A percentile compares a stretch with the other conserved stretches of the same genome.
Evolutionary conservation across 495 filamentous ascomycete genomes (phyloP).

Genomic region (Hyaloscypha hepaticicola): DNA sequence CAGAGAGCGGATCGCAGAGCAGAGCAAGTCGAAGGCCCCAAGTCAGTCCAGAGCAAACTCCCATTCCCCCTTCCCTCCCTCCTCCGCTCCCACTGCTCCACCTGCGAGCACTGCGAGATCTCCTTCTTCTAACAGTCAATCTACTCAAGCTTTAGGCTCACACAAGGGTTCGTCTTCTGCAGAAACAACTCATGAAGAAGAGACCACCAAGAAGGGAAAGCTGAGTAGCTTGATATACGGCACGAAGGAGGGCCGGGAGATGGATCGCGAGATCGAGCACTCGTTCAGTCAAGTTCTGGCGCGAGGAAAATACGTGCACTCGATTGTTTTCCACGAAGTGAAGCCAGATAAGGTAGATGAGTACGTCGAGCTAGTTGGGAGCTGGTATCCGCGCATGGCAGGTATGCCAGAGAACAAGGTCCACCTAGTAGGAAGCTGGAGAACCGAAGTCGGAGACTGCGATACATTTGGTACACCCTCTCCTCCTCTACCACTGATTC

Average conservation of each 20-base stretch:
- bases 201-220: conserved; percentile 47
- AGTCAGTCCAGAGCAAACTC: conserved; percentile 61
- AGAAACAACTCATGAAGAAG: conserved; percentile 44
- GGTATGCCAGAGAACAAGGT: conserved; percentile 80
- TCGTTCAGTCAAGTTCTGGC: conserved; percentile 93
- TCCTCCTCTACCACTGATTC: background rate
- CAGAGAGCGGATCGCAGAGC: conserved; percentile 74
- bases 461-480: conserved; percentile 82
- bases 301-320: conserved; percentile 96
- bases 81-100: conserved; percentile 52
- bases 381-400: conserved; percentile 90
- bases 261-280: conserved; percentile 92
- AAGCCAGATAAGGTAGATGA: conserved; percentile 95
- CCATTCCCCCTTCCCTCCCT: conserved; percentile 29
- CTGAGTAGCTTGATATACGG: conserved; percentile 84
- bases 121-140: conserved; percentile 36
- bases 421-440: conserved; percentile 95
- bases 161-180: conserved; percentile 51
- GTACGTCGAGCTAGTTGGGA: conserved; percentile 87
- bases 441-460: conserved; percentile 96
- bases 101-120: conserved; percentile 55
- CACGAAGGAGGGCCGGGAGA: conserved; percentile 86
- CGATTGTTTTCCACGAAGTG: conserved; percentile 95
- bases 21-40: conserved; percentile 70
- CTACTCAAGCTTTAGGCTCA: conserved; percentile 60